These are phyloP conservation scores for Lasiosphaeriaceae sp. DNA, from an alignment of 495 filamentous ascomycete species.

Conservation along the genomic window DNA sequence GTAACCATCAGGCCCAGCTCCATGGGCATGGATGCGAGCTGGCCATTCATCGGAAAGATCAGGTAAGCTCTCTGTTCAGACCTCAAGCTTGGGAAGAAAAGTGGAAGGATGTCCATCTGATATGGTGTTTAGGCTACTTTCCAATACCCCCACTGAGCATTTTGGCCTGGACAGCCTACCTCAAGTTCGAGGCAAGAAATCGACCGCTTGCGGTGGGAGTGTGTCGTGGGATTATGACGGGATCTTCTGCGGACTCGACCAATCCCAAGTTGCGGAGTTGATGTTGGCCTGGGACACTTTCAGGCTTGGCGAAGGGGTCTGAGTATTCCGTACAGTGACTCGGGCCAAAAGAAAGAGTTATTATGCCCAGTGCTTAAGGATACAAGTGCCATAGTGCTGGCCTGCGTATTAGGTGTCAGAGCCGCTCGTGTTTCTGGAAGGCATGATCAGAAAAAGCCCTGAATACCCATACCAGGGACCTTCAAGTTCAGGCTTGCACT, in stretches of 20 bases:
- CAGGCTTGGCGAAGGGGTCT: not conserved
- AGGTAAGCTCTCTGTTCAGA: slow-evolving; percentile 11
- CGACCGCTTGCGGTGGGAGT: not conserved
- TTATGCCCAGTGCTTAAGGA: too few species aligned
- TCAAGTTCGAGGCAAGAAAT: not conserved
- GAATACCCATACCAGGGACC: too few species aligned
- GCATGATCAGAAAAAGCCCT: too few species aligned
- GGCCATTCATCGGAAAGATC: slow-evolving; percentile 15
- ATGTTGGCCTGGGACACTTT: not conserved
- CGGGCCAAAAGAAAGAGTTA: too few species aligned
- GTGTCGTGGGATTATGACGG: not conserved
- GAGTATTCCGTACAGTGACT: too few species aligned
- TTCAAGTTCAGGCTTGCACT: too few species aligned
- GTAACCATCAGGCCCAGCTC: not conserved
- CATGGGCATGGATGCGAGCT: not conserved
- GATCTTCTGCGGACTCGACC: not conserved
- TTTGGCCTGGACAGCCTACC: not conserved
- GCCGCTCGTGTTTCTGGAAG: too few species aligned
- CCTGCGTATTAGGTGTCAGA: too few species aligned
- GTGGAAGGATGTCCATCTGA: too few species aligned
- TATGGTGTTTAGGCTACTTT: not conserved
- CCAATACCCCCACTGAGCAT: not conserved
- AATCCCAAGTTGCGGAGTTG: not conserved
- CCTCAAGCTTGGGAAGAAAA: not conserved
- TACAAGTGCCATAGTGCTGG: too few species aligned